Evolutionary conservation across 2,329 filamentous ascomycete species (phyloP).

Genomic region (Ophiosphaerella narmari): DNA sequence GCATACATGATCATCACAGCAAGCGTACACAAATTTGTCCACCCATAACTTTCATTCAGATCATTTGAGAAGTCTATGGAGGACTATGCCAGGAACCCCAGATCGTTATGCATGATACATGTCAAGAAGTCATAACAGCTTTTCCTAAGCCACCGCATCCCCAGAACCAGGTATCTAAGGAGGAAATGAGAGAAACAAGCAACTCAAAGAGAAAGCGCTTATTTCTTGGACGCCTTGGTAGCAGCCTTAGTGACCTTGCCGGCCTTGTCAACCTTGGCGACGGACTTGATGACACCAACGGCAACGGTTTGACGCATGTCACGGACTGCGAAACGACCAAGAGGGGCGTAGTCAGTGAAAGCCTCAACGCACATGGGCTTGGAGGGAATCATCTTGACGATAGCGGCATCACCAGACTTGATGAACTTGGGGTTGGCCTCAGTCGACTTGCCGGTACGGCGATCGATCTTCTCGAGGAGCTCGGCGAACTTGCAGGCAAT

Average conservation of each 20-base stretch:
- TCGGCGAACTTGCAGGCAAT: slow-evolving; percentile 99
- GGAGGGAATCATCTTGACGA: slow-evolving; percentile 99
- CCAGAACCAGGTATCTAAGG: slow-evolving; percentile 43
- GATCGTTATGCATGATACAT: slow-evolving; percentile 46
- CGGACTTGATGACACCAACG: slow-evolving; percentile 89
- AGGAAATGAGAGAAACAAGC: slow-evolving; percentile 41
- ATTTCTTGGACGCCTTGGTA: slow-evolving; percentile 50
- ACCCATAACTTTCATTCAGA: slow-evolving; percentile 45
- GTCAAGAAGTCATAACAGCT: slow-evolving; percentile 42
- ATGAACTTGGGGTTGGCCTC: slow-evolving; percentile 97
- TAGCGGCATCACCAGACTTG: slow-evolving; percentile 99
- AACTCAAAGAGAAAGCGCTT: slow-evolving; percentile 37
- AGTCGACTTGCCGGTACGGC: slow-evolving; percentile 98
- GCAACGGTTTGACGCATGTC: slow-evolving; percentile 86
- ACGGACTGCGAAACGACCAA: slow-evolving; percentile 99
- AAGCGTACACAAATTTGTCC: slow-evolving; percentile 18
- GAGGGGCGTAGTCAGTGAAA: slow-evolving; percentile 99
- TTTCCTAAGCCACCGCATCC: slow-evolving; percentile 46
- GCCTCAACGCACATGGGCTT: slow-evolving; percentile 99
- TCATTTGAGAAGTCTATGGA: slow-evolving; percentile 48
- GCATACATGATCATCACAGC: not conserved
- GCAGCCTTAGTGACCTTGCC: slow-evolving; percentile 59
- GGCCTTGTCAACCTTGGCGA: slow-evolving; percentile 54
- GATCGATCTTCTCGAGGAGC: slow-evolving; percentile 99
- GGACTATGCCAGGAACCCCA: slow-evolving; percentile 41